These are phyloP conservation scores for Pseudocercospora cruenta DNA, from an alignment of 2,329 filamentous ascomycete genomes.

Conservation along the genomic window DNA sequence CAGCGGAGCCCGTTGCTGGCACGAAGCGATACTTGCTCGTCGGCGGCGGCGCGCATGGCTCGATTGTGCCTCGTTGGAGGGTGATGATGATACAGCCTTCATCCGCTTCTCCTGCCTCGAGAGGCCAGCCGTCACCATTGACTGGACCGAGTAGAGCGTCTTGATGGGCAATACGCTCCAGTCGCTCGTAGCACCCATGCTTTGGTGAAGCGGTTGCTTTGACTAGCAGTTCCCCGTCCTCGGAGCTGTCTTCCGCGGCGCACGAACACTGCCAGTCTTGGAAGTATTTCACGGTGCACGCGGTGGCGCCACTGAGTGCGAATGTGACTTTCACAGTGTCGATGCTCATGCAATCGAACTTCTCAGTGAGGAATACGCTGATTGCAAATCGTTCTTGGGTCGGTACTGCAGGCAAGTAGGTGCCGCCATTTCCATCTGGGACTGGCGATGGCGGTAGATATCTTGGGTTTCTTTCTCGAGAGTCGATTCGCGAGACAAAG, in stretches of 20 bases:
- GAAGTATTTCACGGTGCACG: constrained; percentile 1
- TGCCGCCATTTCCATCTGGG: background rate
- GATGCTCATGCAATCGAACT: constrained; percentile 19
- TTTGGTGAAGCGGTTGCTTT: background rate
- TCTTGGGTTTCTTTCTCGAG: constrained; percentile 5
- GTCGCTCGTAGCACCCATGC: constrained; percentile 11
- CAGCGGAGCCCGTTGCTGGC: constrained; percentile 9
- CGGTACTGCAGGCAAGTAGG: background rate
- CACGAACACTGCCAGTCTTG: background rate
- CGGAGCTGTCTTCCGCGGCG: background rate
- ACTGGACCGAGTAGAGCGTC: constrained; percentile 8
- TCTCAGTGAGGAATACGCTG: constrained; percentile 15
- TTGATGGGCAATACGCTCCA: constrained; percentile 7
- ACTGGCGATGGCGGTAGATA: background rate
- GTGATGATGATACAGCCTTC: constrained; percentile 12
- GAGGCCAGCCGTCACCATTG: constrained; percentile 9
- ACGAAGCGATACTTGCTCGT: constrained; percentile 5
- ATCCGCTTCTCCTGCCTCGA: constrained; percentile 9
- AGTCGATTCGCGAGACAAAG: constrained; percentile 16
- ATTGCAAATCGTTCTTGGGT: constrained; percentile 14
- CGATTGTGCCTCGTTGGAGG: constrained; percentile 11
- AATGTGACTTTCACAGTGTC: constrained; percentile 7
- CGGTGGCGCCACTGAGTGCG: constrained; percentile 7
- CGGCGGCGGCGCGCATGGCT: background rate
- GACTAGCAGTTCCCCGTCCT: background rate